Conservation (phyloP, 306 rosid genomes). For the Parietaria judaica region DNA sequence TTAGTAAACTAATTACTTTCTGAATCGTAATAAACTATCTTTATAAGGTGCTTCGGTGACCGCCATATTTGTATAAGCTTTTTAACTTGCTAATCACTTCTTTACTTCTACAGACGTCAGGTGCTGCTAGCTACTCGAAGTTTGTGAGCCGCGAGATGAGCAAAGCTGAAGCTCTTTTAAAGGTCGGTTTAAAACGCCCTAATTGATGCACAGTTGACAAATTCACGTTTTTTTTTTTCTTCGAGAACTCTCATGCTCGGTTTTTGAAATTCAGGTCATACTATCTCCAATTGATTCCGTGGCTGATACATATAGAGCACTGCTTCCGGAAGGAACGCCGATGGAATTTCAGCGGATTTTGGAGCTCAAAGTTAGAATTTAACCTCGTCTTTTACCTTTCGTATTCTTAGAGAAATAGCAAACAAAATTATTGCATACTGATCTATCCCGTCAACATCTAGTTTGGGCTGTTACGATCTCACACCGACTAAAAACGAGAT, state of each 20-base stretch:
- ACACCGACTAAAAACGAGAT: too few species aligned
- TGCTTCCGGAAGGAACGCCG: conserved; percentile 97
- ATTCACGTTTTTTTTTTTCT: conserved; percentile 6
- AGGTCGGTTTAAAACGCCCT: conserved; percentile 40
- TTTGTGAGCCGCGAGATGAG: conserved; percentile 98
- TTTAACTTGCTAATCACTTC: conserved; percentile 4
- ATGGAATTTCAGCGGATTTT: conserved; percentile 96
- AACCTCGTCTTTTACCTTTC: not conserved
- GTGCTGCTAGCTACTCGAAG: conserved; percentile 91
- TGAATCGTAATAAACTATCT: not conserved
- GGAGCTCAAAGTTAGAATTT: conserved; percentile 79
- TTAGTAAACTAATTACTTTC: not conserved
- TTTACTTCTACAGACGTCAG: conserved; percentile 51
- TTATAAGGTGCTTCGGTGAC: not conserved
- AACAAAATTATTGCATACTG: too few species aligned
- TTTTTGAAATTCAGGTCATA: conserved; percentile 56
- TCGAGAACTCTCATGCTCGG: conserved; percentile 9
- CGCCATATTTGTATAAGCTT: not conserved
- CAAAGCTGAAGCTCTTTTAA: conserved; percentile 96
- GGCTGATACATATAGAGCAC: conserved; percentile 89
- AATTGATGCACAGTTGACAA: not conserved
- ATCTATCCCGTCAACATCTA: too few species aligned
- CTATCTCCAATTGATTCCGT: conserved; percentile 94
- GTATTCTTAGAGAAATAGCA: too few species aligned
- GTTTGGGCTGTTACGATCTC: too few species aligned